Percentiles rank a stretch among this genome's conserved stretches.
Conservation (phyloP, 192 early-diverging fungal species). For the Pilaira anomala region DNA sequence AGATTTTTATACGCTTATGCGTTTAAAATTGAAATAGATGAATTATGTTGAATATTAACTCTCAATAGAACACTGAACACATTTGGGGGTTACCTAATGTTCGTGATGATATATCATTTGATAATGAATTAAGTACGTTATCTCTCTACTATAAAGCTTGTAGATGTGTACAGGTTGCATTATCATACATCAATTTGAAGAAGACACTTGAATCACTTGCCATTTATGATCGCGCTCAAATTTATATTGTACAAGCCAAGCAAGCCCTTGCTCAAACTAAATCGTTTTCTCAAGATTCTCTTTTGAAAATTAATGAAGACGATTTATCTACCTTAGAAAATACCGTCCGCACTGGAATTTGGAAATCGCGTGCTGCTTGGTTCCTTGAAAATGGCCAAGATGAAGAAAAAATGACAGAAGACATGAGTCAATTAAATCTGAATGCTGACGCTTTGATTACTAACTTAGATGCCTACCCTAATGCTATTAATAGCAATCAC, state of each 20-base stretch:
- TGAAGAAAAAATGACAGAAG: conserved; percentile 25
- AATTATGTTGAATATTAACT: no score
- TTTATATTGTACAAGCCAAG: conserved; percentile 48
- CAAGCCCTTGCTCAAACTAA: conserved; percentile 40
- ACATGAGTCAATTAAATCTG: conserved; percentile 40
- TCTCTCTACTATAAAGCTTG: conserved; percentile 50
- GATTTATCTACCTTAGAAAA: conserved; percentile 42
- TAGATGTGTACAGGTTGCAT: conserved; percentile 50
- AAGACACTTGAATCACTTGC: conserved; percentile 53
- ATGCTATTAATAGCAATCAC: conserved; percentile 33
- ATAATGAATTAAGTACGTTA: conserved; percentile 47
- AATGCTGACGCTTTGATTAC: conserved; percentile 48
- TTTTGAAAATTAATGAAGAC: conserved; percentile 39
- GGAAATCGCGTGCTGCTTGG: conserved; percentile 55
- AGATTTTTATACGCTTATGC: no score
- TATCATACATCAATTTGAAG: conserved; percentile 42
- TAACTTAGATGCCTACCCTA: conserved; percentile 53
- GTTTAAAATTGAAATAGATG: no score
- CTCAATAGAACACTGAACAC: conserved; percentile 47
- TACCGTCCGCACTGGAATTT: conserved; percentile 47
- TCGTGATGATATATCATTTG: conserved; percentile 42
- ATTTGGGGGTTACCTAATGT: conserved; percentile 56
- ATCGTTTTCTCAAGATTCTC: conserved; percentile 33
- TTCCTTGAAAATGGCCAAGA: conserved; percentile 39
- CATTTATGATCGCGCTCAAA: conserved; percentile 56